Conservation (phyloP, 2,329 filamentous ascomycete genomes). For the Massarina eburnea region DNA sequence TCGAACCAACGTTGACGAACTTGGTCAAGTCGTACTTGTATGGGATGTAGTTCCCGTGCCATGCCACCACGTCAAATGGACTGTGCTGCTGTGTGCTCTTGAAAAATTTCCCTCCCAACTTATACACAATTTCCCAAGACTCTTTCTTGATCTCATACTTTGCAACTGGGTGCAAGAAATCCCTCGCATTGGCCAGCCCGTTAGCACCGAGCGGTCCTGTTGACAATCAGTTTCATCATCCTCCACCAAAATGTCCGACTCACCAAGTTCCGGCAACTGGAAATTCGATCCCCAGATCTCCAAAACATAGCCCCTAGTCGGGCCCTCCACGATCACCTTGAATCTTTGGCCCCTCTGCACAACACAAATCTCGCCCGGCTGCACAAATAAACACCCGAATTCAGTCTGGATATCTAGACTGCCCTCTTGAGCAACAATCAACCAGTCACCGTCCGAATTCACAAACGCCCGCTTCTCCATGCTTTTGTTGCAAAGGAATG, state of each 20-base stretch:
- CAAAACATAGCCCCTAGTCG: slow-evolving; percentile 71
- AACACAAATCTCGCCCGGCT: slow-evolving; percentile 76
- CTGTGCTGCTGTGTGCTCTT: slow-evolving; percentile 66
- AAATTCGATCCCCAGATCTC: slow-evolving; percentile 45
- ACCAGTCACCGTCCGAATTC: slow-evolving; percentile 69
- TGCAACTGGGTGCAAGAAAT: slow-evolving; percentile 74
- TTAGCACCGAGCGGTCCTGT: slow-evolving; percentile 39
- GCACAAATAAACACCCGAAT: slow-evolving; percentile 71
- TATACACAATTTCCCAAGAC: slow-evolving; percentile 52
- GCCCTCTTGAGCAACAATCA: slow-evolving; percentile 76
- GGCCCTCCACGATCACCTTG: slow-evolving; percentile 66
- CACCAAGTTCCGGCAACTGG: slow-evolving; percentile 41
- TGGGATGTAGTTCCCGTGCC: slow-evolving; percentile 75
- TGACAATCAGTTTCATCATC: background rate
- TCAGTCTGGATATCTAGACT: slow-evolving; percentile 76
- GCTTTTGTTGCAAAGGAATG: slow-evolving; percentile 38
- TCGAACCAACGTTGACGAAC: slow-evolving; percentile 73
- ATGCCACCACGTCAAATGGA: slow-evolving; percentile 77
- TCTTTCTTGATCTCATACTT: slow-evolving; percentile 56
- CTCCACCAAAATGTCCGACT: background rate
- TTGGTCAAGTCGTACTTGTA: slow-evolving; percentile 81
- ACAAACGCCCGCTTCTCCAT: slow-evolving; percentile 52
- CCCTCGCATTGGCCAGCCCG: slow-evolving; percentile 48
- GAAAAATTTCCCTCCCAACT: slow-evolving; percentile 67
- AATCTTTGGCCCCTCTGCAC: slow-evolving; percentile 75